Percentiles rank a stretch among this genome's conserved stretches.
Conservation (phyloP, 2,329 filamentous ascomycete genomes). For the Penicillium sp. region DNA sequence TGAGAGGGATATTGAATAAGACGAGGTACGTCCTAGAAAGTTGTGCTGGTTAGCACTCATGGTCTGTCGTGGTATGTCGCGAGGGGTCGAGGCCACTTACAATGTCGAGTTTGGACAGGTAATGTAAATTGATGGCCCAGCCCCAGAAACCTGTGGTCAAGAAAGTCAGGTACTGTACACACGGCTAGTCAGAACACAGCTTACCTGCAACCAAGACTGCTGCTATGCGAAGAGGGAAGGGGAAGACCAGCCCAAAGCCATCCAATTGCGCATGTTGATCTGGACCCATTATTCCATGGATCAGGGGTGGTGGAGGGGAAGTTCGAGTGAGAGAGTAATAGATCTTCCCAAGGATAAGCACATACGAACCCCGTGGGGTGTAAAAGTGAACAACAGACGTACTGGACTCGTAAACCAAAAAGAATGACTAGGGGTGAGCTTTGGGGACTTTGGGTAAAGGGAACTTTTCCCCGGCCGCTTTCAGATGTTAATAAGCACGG, state of each 20-base stretch:
- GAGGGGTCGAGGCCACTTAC: constrained; percentile 43
- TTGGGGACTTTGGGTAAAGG: constrained; percentile 4
- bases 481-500: constrained; percentile 22
- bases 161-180: neutral
- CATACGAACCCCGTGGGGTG: constrained; percentile 11
- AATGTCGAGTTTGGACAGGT: constrained; percentile 75
- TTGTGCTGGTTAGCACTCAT: neutral
- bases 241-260: constrained; percentile 81
- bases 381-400: constrained; percentile 16
- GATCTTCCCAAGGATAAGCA: constrained; percentile 3
- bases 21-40: constrained; percentile 69
- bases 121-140: constrained; percentile 90
- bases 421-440: constrained; percentile 39
- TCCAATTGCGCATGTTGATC: constrained; percentile 60
- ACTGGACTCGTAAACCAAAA: constrained; percentile 17
- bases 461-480: constrained; percentile 18
- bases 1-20: constrained; percentile 78
- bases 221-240: constrained; percentile 85
- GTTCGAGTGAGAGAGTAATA: constrained; percentile 5
- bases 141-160: constrained; percentile 75
- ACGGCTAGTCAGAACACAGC: constrained; percentile 17
- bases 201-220: constrained; percentile 81
- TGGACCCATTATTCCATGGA: constrained; percentile 43
- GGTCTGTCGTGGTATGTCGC: neutral
- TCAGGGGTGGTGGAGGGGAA: constrained; percentile 16